These are phyloP conservation scores for Phaeosphaeriaceae sp. DNA, from an alignment of 2,329 filamentous ascomycete genomes.

Conservation along the genomic window DNA sequence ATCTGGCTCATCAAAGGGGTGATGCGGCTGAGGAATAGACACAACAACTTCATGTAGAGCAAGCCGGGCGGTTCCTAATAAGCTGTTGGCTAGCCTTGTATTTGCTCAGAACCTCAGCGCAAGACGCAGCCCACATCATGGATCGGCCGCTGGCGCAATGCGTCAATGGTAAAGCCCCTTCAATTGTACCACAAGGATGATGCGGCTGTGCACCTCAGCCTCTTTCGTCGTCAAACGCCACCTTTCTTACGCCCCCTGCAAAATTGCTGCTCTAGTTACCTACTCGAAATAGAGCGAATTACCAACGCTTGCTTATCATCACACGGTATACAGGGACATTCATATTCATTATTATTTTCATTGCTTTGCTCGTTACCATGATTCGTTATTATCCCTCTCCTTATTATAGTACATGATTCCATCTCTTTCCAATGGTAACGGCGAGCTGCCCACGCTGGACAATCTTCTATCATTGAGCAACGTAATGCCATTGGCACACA, in stretches of 20 bases:
- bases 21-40: constrained; percentile 11
- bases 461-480: constrained; percentile 11
- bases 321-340: not conserved
- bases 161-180: constrained; percentile 31
- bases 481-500: constrained; percentile 2
- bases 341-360: too few relatives aligned
- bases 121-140: constrained; percentile 34
- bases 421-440: constrained; percentile 16
- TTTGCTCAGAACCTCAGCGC: constrained; percentile 33
- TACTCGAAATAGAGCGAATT: too few relatives aligned
- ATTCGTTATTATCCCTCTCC: constrained; percentile 1
- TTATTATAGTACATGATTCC: constrained; percentile 19
- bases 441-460: constrained; percentile 2
- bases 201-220: constrained; percentile 39
- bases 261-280: constrained; percentile 3
- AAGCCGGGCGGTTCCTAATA: constrained; percentile 5
- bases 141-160: constrained; percentile 22
- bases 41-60: constrained; percentile 6
- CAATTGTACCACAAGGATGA: constrained; percentile 25
- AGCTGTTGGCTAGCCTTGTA: constrained; percentile 33
- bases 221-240: constrained; percentile 7
- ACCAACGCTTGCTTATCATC: not conserved
- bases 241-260: constrained; percentile 1
- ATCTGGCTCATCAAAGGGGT: constrained; percentile 17
- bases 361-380: too few relatives aligned